Evolutionary conservation across 176 grass and related monocot species (phyloP), one percentile per base, ranked within the genome.

Genomic region (Otatea glauca): DNA sequence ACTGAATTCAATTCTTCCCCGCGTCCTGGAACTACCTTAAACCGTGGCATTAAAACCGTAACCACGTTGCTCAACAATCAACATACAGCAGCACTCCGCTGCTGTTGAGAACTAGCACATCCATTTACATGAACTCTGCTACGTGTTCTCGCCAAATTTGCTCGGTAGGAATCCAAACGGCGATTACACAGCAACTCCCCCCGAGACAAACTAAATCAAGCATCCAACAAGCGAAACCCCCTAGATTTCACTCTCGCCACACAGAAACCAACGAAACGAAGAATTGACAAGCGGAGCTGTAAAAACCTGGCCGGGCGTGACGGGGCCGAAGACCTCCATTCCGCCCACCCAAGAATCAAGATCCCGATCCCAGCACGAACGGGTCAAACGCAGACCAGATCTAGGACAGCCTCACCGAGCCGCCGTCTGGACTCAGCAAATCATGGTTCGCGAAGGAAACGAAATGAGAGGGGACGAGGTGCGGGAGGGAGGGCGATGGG

Each of bases 241-340:
- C 11, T 34, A 61, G 55, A 63, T 74, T 59, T 16, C 25, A 7
- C 16, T 11, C 39, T 0, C 7, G 32, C 6, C 16, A 65, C 69
- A 67, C 45, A 8, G n/a, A 65, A 68, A 37, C 82, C 20, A 55
- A 66, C 15, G 29, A 2, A 35, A 29, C 44, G 25, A 13, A 2
- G 2, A 39, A 14, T 9, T 21, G 17, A 38, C 18, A 9, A 12
- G 20, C 37, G 15, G 34, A 13, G 5, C 29, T 16, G 24, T 5
- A 17, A 49, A 51, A 66, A 94, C 92, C 89, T 94, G 92, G 10
- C 90, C 92, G 38, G 90, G 87, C 51, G 84, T 89, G 78, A 94
- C 92, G 65, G 87, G 92, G 58, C 86, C 89, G 75, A 89, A 92
- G 78, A 92, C 87, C 83, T 92, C 90, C 90, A 92, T 92, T 32